Percentiles rank a stretch among this genome's conserved stretches.
Evolutionary conservation across 371 early-diverging fungal genomes (phyloP).

Genomic region (Mucor velutinosus): DNA sequence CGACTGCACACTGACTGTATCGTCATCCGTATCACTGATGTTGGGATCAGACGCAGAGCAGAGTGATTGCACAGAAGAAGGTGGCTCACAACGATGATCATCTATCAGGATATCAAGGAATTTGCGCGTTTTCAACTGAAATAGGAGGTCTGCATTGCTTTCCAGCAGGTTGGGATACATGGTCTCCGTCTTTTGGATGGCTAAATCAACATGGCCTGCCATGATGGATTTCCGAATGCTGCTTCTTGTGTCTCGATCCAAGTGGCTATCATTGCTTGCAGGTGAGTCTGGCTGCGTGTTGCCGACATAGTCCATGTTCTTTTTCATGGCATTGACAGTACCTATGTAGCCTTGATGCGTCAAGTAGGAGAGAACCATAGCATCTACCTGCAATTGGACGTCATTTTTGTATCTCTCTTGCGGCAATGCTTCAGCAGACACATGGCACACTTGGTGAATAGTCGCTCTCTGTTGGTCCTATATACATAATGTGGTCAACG

Average conservation of each 20-base stretch:
- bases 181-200: conserved; percentile 57
- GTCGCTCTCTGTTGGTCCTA: neutral
- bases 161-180: conserved; percentile 65
- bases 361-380: conserved; percentile 74
- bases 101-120: conserved; percentile 74
- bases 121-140: conserved; percentile 76
- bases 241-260: neutral
- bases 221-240: conserved; percentile 9
- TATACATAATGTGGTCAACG: neutral
- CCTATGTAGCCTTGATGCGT: conserved; percentile 76
- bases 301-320: conserved; percentile 25
- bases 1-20: conserved; percentile 7
- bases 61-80: neutral
- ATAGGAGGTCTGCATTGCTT: conserved; percentile 58
- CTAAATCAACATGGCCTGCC: conserved; percentile 27
- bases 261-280: neutral
- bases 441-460: neutral
- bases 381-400: conserved; percentile 32
- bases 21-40: conserved; percentile 11
- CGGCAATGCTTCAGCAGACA: neutral
- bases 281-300: neutral
- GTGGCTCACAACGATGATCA: neutral
- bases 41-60: neutral
- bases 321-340: conserved; percentile 68
- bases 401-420: conserved; percentile 27